Conservation (phyloP, 768 basidiomycete species). For the Boletus rubroflammeus region DNA sequence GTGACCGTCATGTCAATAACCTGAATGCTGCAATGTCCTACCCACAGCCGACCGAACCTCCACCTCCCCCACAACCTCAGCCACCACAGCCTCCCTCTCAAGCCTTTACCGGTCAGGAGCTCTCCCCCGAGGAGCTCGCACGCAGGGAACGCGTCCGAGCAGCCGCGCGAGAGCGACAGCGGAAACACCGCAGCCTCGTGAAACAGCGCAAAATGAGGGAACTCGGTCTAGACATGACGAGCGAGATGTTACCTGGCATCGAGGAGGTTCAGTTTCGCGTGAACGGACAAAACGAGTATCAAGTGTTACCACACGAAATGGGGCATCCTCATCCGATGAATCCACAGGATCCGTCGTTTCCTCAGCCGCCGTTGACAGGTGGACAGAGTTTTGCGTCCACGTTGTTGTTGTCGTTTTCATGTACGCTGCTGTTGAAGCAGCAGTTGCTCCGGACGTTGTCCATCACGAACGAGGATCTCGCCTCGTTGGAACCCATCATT, state of each 20-base stretch:
- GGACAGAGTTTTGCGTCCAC: constrained; percentile 82
- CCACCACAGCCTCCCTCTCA: constrained; percentile 26
- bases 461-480: constrained; percentile 78
- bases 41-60: constrained; percentile 33
- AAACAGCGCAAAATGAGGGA: constrained; percentile 81
- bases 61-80: constrained; percentile 33
- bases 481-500: constrained; percentile 72
- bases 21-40: constrained; percentile 43
- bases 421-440: constrained; percentile 67
- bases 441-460: constrained; percentile 68
- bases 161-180: constrained; percentile 75
- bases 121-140: constrained; percentile 62
- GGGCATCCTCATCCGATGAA: constrained; percentile 31
- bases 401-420: constrained; percentile 71
- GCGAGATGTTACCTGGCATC: constrained; percentile 61
- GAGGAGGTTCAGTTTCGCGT: constrained; percentile 68
- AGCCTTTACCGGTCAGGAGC: constrained; percentile 29
- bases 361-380: constrained; percentile 46
- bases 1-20: constrained; percentile 46
- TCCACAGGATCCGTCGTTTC: constrained; percentile 59
- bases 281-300: constrained; percentile 40
- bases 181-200: constrained; percentile 75
- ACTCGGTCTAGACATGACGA: constrained; percentile 78
- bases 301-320: constrained; percentile 36
- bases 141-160: constrained; percentile 70